These are phyloP conservation scores for Ganoderma sinense DNA, from an alignment of 1,284 basidiomycete species.

Conservation along the genomic window DNA sequence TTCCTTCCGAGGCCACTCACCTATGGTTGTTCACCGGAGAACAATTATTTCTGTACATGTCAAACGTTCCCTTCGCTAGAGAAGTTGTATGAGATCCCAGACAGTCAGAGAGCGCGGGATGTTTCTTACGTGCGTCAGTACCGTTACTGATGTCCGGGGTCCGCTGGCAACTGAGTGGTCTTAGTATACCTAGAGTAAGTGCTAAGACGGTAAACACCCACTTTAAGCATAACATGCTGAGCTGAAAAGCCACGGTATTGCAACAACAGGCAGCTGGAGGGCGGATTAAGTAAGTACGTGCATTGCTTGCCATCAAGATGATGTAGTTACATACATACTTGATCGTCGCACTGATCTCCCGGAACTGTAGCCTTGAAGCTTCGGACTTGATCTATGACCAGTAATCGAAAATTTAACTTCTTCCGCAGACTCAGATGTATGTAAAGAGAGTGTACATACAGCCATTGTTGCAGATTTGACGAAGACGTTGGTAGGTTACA, in stretches of 20 bases:
- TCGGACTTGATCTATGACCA: conserved; percentile 23
- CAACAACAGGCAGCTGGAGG: conserved; percentile 28
- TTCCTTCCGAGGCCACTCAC: neutral
- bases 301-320: neutral
- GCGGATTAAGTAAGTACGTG: too few species aligned
- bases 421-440: neutral
- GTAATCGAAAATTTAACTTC: neutral
- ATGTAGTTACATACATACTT: conserved; percentile 20
- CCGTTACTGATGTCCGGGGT: conserved; percentile 6
- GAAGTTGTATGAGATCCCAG: neutral
- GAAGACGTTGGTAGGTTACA: conserved; percentile 17
- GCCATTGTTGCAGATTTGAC: conserved; percentile 21
- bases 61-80: conserved; percentile 20
- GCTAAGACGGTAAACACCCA: neutral
- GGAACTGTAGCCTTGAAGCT: conserved; percentile 18
- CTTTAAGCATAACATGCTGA: conserved; percentile 35
- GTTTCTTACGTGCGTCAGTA: conserved; percentile 24
- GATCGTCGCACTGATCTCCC: conserved; percentile 30
- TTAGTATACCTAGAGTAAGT: neutral
- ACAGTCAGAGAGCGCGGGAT: too few species aligned
- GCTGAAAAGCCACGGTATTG: conserved; percentile 28
- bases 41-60: conserved; percentile 11
- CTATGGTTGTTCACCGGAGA: conserved; percentile 16
- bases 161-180: conserved; percentile 24
- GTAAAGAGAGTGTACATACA: conserved; percentile 5